phyloP scores from a whole-genome alignment of 2,329 filamentous ascomycete genomes.

The Amauroascus niger region DNA sequence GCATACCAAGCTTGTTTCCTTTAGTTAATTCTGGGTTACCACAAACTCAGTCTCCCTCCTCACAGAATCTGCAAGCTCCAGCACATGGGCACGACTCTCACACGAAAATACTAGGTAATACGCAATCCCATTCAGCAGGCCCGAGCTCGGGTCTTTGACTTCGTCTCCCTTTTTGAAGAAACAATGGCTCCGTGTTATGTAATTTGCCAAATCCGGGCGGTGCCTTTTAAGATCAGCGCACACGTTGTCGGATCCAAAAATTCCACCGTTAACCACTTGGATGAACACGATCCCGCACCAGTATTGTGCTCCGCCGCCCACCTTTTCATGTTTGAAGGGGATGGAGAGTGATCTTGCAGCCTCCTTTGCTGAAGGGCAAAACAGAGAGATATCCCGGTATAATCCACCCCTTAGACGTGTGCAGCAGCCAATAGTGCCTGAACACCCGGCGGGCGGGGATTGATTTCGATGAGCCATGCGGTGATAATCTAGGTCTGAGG shows the following conservation, averaged over 20 bases:
- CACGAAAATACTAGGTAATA: constrained; percentile 26
- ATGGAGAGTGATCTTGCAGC: not conserved
- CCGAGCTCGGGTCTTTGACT: constrained; percentile 23
- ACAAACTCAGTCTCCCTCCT: constrained; percentile 8
- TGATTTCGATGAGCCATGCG: constrained; percentile 23
- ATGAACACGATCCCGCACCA: constrained; percentile 21
- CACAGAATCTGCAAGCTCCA: constrained; percentile 1
- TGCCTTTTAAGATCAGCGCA: constrained; percentile 23
- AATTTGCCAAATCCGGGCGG: constrained; percentile 20
- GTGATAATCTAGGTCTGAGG: constrained; percentile 2
- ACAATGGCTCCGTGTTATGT: constrained; percentile 20
- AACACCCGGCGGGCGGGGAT: constrained; percentile 21
- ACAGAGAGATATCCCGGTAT: constrained; percentile 9
- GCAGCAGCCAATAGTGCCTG: not conserved
- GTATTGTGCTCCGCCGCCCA: not conserved
- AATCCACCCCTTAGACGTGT: constrained; percentile 22
- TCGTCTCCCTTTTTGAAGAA: constrained; percentile 23
- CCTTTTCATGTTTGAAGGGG: not conserved
- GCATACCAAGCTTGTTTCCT: too few species aligned
- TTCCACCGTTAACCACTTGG: constrained; percentile 22
- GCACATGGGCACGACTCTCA: not conserved
- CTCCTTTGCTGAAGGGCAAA: not conserved
- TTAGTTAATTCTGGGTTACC: too few species aligned
- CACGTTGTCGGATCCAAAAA: constrained; percentile 27
- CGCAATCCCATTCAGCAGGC: constrained; percentile 24